phyloP scores from a whole-genome alignment of 2,329 filamentous ascomycete genomes.

The Colletotrichum siamense region DNA sequence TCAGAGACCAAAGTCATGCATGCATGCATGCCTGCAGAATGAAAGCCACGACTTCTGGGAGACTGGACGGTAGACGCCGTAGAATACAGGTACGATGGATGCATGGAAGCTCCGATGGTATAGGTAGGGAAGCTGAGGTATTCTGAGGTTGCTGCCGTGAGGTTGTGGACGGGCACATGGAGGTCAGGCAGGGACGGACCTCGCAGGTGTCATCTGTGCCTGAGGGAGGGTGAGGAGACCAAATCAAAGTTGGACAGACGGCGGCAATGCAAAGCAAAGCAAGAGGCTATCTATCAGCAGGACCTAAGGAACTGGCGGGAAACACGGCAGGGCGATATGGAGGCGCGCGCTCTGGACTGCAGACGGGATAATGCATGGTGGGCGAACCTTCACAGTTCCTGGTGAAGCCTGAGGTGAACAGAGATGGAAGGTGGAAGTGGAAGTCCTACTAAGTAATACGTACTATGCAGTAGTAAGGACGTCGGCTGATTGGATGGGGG shows the following conservation, averaged over 20 bases:
- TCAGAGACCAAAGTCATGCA: background rate
- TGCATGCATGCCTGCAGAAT: background rate
- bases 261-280: background rate
- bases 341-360: background rate
- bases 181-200: background rate
- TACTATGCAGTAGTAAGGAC: background rate
- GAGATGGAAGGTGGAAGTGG: background rate
- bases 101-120: background rate
- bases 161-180: background rate
- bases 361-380: background rate
- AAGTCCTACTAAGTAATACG: background rate
- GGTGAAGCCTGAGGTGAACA: background rate
- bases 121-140: background rate
- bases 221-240: background rate
- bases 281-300: background rate
- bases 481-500: background rate
- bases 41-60: background rate
- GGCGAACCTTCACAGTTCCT: background rate
- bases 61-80: background rate
- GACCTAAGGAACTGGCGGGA: background rate
- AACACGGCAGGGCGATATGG: background rate
- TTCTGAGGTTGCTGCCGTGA: background rate
- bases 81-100: background rate
- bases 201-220: background rate
- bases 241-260: background rate